These are phyloP conservation scores for Dendrothele bispora DNA, from an alignment of 768 basidiomycete species.

Conservation along the genomic window DNA sequence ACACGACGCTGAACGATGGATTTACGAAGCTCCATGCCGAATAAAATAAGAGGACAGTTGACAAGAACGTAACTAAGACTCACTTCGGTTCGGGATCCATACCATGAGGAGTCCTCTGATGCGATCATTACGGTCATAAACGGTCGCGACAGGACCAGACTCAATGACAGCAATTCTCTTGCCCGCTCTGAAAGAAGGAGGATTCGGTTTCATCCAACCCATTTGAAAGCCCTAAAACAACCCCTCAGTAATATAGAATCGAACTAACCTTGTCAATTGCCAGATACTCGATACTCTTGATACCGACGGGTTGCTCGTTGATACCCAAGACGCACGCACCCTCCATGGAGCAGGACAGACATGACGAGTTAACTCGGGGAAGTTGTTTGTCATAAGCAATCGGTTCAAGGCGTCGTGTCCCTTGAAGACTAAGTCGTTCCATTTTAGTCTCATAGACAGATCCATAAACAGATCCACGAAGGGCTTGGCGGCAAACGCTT, in stretches of 20 bases:
- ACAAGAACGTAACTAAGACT: too few relatives aligned
- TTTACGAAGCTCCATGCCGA: slow-evolving; percentile 98
- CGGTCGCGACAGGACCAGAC: slow-evolving; percentile 92
- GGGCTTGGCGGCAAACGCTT: too few relatives aligned
- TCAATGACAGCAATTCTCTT: slow-evolving; percentile 92
- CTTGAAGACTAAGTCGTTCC: slow-evolving; percentile 99
- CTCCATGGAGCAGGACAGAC: slow-evolving; percentile 99
- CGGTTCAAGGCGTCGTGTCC: slow-evolving; percentile 94
- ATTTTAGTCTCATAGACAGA: slow-evolving; percentile 95
- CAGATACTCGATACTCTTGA: slow-evolving; percentile 98
- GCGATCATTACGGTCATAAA: slow-evolving; percentile 96
- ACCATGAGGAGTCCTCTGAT: slow-evolving; percentile 98
- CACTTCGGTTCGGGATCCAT: slow-evolving; percentile 93
- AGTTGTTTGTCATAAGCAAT: slow-evolving; percentile 93
- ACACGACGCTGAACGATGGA: slow-evolving; percentile 88
- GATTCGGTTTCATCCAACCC: slow-evolving; percentile 93
- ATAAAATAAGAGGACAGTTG: slow-evolving; percentile 10
- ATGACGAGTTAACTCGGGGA: slow-evolving; percentile 94
- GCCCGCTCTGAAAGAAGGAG: slow-evolving; percentile 81
- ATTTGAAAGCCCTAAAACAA: slow-evolving; percentile 86
- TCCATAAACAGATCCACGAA: too few relatives aligned
- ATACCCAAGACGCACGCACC: slow-evolving; percentile 96
- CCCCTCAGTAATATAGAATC: not conserved
- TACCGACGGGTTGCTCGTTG: slow-evolving; percentile 95
- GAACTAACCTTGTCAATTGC: slow-evolving; percentile 89